A percentile compares a stretch with the other conserved stretches of the same genome.
Conservation (phyloP, 176 grass and related monocot genomes). For the Bonia amplexicaulis region DNA sequence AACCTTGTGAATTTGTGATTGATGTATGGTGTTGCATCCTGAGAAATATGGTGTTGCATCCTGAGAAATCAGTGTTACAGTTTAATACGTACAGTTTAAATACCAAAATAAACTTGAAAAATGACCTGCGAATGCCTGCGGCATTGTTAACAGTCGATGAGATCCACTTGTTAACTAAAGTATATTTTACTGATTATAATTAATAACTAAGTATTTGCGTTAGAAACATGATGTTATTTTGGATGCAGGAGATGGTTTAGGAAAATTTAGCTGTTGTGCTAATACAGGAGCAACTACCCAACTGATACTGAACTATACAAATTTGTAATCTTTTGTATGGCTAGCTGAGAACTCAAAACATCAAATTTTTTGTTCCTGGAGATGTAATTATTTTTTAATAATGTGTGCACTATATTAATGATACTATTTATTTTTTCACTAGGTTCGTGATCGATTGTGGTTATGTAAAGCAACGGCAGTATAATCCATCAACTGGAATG, state of each 20-base stretch:
- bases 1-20: conserved; percentile 7
- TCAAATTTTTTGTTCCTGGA: not conserved
- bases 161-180: not conserved
- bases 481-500: conserved; percentile 93
- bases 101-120: not conserved
- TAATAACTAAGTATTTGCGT: not conserved
- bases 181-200: not conserved
- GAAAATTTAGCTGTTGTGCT: too few relatives aligned
- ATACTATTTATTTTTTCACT: conserved; percentile 23
- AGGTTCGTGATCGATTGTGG: conserved; percentile 94
- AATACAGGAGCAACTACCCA: not conserved
- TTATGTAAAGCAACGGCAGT: conserved; percentile 92
- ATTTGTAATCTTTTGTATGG: not conserved
- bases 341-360: not conserved
- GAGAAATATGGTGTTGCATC: conserved; percentile 4
- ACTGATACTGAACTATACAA: not conserved
- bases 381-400: not conserved
- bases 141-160: not conserved
- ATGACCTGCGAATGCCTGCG: not conserved
- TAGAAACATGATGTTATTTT: conserved; percentile 1
- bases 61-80: not conserved
- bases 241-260: not conserved
- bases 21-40: not conserved
- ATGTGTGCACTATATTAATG: not conserved
- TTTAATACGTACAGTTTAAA: not conserved